These are phyloP conservation scores for Persicaria tinctoria DNA, from an alignment of 148 eudicot genomes.

Conservation along the genomic window DNA sequence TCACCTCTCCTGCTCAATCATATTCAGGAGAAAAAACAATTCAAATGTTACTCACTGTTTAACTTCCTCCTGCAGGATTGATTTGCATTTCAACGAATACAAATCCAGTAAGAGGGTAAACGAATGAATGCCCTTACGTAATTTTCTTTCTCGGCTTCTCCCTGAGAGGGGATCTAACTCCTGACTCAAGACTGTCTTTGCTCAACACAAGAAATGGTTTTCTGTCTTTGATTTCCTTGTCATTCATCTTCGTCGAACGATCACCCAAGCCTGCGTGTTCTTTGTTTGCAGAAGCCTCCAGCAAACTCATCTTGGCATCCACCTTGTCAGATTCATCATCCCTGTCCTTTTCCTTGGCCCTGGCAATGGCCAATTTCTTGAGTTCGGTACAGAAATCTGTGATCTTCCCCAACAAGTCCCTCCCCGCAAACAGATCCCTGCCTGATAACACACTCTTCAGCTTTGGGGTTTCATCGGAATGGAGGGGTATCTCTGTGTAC, in stretches of 20 bases:
- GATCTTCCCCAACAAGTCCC: slow-evolving; percentile 49
- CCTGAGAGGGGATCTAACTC: slow-evolving; percentile 26
- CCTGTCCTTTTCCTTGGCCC: slow-evolving; percentile 30
- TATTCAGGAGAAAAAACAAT: not conserved
- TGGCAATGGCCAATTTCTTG: slow-evolving; percentile 48
- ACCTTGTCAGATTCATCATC: slow-evolving; percentile 22
- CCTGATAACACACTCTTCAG: slow-evolving; percentile 62
- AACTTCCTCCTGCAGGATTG: not conserved
- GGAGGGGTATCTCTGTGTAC: slow-evolving; percentile 16
- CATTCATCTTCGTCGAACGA: slow-evolving; percentile 11
- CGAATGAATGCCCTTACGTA: not conserved
- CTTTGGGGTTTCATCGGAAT: slow-evolving; percentile 26
- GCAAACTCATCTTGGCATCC: slow-evolving; percentile 13
- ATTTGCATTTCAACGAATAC: not conserved
- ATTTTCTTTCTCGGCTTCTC: slow-evolving; percentile 32
- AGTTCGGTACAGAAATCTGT: slow-evolving; percentile 69
- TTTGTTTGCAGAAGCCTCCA: not conserved
- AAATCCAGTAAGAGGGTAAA: not conserved
- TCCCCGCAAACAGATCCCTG: slow-evolving; percentile 64
- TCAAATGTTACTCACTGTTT: not conserved
- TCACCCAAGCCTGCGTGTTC: slow-evolving; percentile 11
- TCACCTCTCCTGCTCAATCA: slow-evolving; percentile 46
- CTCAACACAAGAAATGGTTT: slow-evolving; percentile 50
- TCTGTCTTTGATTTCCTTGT: slow-evolving; percentile 26
- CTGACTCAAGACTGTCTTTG: slow-evolving; percentile 28